phyloP scores from a whole-genome alignment of 139 green algal species.

The Ulvella scutata region DNA sequence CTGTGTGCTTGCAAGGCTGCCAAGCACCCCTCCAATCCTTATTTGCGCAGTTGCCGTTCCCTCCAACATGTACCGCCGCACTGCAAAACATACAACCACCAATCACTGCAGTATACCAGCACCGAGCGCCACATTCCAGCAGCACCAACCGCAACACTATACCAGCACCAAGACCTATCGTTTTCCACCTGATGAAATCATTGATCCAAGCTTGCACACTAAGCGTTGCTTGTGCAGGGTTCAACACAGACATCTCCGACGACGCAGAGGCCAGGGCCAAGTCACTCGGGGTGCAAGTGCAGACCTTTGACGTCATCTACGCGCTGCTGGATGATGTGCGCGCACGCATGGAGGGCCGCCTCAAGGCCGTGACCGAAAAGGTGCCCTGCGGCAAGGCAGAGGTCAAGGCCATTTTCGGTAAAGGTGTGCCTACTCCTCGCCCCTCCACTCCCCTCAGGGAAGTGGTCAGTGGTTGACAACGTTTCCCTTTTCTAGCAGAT shows the following conservation, averaged over 20 bases:
- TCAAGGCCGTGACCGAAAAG: constrained; percentile 63
- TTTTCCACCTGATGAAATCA: no score
- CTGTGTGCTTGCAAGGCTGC: no score
- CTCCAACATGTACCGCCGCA: no score
- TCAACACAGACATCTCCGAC: constrained; percentile 60
- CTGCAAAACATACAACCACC: no score
- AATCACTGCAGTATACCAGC: no score
- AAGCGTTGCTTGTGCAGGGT: constrained; percentile 19
- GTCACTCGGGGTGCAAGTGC: constrained; percentile 37
- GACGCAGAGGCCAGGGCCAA: constrained; percentile 56
- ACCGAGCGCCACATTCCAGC: no score
- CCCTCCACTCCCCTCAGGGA: background rate
- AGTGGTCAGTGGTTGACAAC: no score
- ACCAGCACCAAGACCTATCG: no score
- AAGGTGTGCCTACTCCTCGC: background rate
- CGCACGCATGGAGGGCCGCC: constrained; percentile 86
- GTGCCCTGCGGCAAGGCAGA: constrained; percentile 48
- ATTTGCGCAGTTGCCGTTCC: no score
- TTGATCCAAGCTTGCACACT: no score
- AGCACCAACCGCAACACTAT: no score
- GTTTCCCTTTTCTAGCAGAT: background rate
- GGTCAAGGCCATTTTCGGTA: background rate
- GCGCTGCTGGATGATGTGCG: constrained; percentile 89
- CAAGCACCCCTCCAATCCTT: no score
- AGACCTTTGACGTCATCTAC: constrained; percentile 87